Conservation (phyloP, 805 yeast species). For the Zygosaccharomyces lentus region DNA sequence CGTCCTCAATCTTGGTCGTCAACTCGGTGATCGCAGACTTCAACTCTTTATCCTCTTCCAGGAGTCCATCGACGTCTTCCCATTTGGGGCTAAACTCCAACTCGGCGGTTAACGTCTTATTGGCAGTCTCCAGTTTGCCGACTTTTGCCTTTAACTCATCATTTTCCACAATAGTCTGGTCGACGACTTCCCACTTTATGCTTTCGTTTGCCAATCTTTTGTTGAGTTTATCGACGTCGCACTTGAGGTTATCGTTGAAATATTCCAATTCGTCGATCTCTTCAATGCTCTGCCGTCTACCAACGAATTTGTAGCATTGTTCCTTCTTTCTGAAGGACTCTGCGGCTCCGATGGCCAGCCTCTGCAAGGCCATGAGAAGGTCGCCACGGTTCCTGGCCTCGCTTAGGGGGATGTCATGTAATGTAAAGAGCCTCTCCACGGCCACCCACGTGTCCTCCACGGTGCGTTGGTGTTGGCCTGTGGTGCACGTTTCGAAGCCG, state of each 20-base stretch:
- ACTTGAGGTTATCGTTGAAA: not conserved
- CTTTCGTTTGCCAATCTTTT: not conserved
- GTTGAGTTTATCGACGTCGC: not conserved
- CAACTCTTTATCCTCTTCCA: slow-evolving; percentile 3
- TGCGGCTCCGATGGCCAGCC: not conserved
- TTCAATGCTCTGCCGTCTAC: slow-evolving; percentile 1
- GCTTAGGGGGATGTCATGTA: not conserved
- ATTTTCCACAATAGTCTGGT: not conserved
- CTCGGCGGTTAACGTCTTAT: not conserved
- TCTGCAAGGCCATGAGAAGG: not conserved
- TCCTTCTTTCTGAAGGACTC: slow-evolving; percentile 1
- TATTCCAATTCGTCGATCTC: slow-evolving; percentile 1
- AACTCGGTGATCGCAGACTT: not conserved
- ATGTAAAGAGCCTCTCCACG: not conserved
- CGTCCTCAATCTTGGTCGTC: not conserved
- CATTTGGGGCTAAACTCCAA: slow-evolving; percentile 2
- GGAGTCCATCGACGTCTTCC: slow-evolving; percentile 4
- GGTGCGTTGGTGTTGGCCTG: not conserved
- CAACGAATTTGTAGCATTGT: slow-evolving; percentile 3
- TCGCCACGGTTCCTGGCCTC: not conserved
- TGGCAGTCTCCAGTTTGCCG: not conserved
- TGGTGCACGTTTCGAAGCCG: not conserved
- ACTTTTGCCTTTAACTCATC: not conserved
- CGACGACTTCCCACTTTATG: slow-evolving; percentile 3
- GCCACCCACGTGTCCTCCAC: not conserved